Percentiles rank a stretch among this genome's conserved stretches.
Evolutionary conservation across 169 alveolate genomes (phyloP).

Genomic region (Neospora caninum): DNA sequence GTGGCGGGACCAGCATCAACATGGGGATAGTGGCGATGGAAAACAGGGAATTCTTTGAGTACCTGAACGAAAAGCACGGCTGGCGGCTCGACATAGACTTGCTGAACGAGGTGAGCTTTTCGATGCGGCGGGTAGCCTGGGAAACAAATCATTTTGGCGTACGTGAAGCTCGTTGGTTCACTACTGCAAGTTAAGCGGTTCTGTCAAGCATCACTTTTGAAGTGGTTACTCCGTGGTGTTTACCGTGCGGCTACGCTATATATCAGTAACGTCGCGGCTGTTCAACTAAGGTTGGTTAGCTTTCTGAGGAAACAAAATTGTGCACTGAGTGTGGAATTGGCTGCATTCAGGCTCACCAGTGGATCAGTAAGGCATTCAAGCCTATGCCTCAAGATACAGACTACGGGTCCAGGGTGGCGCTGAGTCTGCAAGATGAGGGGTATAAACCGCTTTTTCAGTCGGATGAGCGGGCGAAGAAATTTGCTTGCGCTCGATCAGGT

Average conservation of each 20-base stretch:
- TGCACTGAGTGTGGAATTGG: background rate
- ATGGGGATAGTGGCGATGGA: constrained; percentile 77
- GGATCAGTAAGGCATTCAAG: constrained; percentile 21
- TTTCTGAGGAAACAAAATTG: background rate
- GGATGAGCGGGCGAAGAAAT: background rate
- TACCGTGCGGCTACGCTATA: too few species aligned
- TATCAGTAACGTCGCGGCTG: too few species aligned
- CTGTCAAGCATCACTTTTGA: too few species aligned
- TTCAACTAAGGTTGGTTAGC: too few species aligned
- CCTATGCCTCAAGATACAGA: constrained; percentile 9
- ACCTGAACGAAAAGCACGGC: background rate
- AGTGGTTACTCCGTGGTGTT: too few species aligned
- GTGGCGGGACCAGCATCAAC: constrained; percentile 80
- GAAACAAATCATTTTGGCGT: background rate
- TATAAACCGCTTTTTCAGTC: background rate
- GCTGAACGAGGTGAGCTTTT: background rate
- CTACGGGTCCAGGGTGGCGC: background rate
- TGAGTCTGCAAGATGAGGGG: constrained; percentile 18
- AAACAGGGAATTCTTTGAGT: background rate
- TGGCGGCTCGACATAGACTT: background rate
- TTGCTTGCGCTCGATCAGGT: background rate
- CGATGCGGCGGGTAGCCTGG: background rate
- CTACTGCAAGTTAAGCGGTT: too few species aligned
- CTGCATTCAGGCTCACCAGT: background rate
- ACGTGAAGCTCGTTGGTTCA: background rate